Evolutionary conservation across 768 basidiomycete species (phyloP).

Genomic region (Suillus placidus): DNA sequence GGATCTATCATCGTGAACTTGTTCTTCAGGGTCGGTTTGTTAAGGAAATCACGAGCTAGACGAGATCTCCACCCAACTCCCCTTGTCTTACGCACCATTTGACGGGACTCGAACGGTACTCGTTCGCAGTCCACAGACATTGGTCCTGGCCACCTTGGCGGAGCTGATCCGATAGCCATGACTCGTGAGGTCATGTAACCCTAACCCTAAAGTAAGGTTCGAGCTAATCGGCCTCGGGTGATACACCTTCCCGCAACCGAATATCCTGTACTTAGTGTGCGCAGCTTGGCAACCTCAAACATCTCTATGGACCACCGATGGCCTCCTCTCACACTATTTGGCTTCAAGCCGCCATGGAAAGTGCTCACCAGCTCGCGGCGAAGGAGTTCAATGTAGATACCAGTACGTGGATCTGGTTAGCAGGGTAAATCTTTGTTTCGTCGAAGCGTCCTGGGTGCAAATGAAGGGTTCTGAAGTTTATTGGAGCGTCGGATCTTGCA

Average conservation of each 20-base stretch:
- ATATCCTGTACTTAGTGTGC: background rate
- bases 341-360: constrained; percentile 16
- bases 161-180: no score
- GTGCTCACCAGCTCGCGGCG: constrained; percentile 24
- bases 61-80: background rate
- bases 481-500: constrained; percentile 69
- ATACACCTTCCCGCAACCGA: background rate
- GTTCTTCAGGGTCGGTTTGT: background rate
- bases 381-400: constrained; percentile 36
- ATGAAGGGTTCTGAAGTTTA: constrained; percentile 50
- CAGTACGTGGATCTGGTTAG: constrained; percentile 62
- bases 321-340: constrained; percentile 5
- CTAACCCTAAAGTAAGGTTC: constrained; percentile 14
- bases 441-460: constrained; percentile 1
- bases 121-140: background rate
- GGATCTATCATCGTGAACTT: background rate
- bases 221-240: no score
- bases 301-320: background rate
- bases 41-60: background rate
- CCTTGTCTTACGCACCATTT: background rate
- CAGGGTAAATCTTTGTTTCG: constrained; percentile 40
- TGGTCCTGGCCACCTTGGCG: background rate
- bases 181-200: background rate
- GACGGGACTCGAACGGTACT: background rate
- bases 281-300: background rate